Percentiles rank a stretch among this genome's conserved stretches.
phyloP scores from a whole-genome alignment of 352 stramenopile species.

The Phytophthora pistaciae region DNA sequence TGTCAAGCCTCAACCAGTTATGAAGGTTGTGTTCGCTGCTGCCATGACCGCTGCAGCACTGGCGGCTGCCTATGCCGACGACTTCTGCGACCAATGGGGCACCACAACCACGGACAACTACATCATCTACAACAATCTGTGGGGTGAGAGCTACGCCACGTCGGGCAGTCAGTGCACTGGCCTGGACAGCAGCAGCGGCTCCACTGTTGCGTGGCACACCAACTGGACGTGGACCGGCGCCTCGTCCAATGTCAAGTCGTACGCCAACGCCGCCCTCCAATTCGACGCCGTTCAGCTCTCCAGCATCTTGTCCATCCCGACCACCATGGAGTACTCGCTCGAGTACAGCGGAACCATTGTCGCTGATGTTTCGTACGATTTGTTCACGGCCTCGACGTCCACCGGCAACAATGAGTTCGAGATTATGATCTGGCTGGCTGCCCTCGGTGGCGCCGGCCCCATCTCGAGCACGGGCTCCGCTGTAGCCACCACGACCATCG shows the following conservation, averaged over 20 bases:
- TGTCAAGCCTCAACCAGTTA: background rate
- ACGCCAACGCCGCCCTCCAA: conserved; percentile 49
- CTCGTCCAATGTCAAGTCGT: conserved; percentile 50
- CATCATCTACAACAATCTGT: conserved; percentile 63
- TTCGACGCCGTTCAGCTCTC: conserved; percentile 43
- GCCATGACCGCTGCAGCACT: conserved; percentile 6
- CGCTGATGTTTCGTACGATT: conserved; percentile 48
- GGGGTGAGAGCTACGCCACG: conserved; percentile 34
- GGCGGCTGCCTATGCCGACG: background rate
- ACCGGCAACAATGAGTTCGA: conserved; percentile 42
- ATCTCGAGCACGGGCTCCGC: conserved; percentile 45
- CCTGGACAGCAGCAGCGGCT: conserved; percentile 35
- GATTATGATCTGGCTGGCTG: conserved; percentile 58
- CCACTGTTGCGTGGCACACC: conserved; percentile 43
- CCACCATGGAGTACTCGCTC: conserved; percentile 43
- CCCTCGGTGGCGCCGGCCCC: conserved; percentile 37
- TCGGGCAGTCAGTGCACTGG: conserved; percentile 53
- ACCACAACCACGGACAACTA: conserved; percentile 35
- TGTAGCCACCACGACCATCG: conserved; percentile 33
- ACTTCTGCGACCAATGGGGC: conserved; percentile 45
- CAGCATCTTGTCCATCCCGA: conserved; percentile 43
- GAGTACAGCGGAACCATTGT: conserved; percentile 38
- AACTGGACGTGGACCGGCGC: conserved; percentile 40
- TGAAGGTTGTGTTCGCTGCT: conserved; percentile 24
- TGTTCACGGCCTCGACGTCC: conserved; percentile 46